Conservation (phyloP, 345 rosid species). For the Barbarea vulgaris region DNA sequence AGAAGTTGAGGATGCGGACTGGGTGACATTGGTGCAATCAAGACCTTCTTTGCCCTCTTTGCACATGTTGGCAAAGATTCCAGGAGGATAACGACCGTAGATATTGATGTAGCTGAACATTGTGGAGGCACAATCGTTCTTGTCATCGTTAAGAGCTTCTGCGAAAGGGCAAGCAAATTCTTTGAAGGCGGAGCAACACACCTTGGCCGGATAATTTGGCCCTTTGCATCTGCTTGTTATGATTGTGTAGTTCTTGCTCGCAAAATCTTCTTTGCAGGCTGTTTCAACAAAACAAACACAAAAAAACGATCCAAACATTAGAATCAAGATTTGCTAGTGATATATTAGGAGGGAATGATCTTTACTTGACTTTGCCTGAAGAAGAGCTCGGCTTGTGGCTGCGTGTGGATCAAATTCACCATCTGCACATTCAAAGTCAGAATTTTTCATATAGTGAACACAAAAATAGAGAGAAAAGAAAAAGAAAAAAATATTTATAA, state of each 20-base stretch:
- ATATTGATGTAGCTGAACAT: constrained; percentile 84
- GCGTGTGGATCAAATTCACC: constrained; percentile 44
- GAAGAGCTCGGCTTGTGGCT: constrained; percentile 60
- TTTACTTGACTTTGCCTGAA: constrained; percentile 57
- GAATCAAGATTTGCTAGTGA: background rate
- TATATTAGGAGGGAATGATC: background rate
- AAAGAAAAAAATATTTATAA: background rate
- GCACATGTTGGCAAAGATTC: constrained; percentile 68
- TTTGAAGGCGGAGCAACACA: constrained; percentile 58
- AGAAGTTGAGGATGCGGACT: constrained; percentile 22
- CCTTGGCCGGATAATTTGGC: constrained; percentile 53
- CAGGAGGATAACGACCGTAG: constrained; percentile 76
- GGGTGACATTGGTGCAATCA: constrained; percentile 40
- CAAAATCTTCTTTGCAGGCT: constrained; percentile 62
- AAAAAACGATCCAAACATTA: background rate
- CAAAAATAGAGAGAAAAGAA: background rate
- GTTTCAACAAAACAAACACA: background rate
- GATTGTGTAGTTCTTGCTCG: constrained; percentile 62
- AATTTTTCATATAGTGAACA: background rate
- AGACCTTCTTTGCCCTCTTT: constrained; percentile 62
- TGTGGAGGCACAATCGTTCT: constrained; percentile 56
- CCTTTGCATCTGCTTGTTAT: constrained; percentile 72
- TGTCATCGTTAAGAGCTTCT: constrained; percentile 50
- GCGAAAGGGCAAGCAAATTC: constrained; percentile 60
- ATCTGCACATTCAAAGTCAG: constrained; percentile 46